Evolutionary conservation across 441 rosid species (phyloP), one percentile per base, ranked within the genome.

Genomic region (Eruca vesicaria): DNA sequence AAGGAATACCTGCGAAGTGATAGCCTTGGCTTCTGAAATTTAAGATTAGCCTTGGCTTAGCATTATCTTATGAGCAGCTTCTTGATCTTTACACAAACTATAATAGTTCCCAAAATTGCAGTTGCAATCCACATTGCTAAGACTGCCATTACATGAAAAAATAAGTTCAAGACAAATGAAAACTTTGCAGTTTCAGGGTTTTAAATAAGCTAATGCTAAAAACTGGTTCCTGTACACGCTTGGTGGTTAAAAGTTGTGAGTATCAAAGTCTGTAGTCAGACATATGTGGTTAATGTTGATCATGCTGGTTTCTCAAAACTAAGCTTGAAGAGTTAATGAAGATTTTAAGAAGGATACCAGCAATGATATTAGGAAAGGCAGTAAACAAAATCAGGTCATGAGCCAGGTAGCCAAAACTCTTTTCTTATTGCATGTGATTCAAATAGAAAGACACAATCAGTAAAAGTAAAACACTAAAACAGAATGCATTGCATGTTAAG

Each of bases 351-450:
- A 70, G 38, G 55, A 68, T 93, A 96, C 97, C 98, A 41, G 6
- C 48, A 41, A 96, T 20, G 99, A 77, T 80, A 93, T 93, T 75
- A 98, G 93, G 97, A 94, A 56, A 90, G 84, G 87, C n/a, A n/a
- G n/a, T n/a, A n/a, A n/a, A n/a, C n/a, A n/a, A 85, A 64, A 91
- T 81, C 78, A 95, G 74, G 76, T 91, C 98, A 76, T 88, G 87
- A 70, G 97, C 97, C 69, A 96, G 78, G 88, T 87, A 90, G 76
- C 98, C 91, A 65, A 96, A 82, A 81, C 88, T 90, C 95, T 89
- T 64, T n/a, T 89, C 99, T 79, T 95, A 91, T 83, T 95, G 88
- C 78, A 95, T 81, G 84, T 93, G 96, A 97, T 91, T 89, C 86
- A 81, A 80, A 61, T 55, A 4, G 19, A 68, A 79, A 69, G 58